Conservation (phyloP, 352 stramenopile genomes). For the Phytophthora cryptogea region DNA sequence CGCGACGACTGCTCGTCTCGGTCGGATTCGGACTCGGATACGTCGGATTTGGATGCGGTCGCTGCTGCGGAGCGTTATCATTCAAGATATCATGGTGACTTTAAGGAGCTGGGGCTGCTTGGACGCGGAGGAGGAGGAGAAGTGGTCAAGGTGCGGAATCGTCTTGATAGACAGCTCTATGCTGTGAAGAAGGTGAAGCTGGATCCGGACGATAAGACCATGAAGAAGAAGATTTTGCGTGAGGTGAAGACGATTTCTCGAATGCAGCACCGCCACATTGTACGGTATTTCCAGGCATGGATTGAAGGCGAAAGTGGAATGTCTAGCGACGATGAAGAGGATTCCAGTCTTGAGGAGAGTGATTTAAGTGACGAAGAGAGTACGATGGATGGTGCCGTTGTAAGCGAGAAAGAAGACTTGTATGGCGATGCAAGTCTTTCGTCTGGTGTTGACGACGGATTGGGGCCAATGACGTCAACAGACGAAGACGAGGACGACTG, state of each 20-base stretch:
- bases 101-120: slow-evolving; percentile 85
- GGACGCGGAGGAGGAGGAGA: slow-evolving; percentile 82
- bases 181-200: slow-evolving; percentile 89
- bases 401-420: slow-evolving; percentile 31
- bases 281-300: slow-evolving; percentile 93
- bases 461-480: slow-evolving; percentile 41
- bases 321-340: slow-evolving; percentile 52
- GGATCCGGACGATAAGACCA: slow-evolving; percentile 82
- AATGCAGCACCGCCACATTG: slow-evolving; percentile 97
- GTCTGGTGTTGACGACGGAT: slow-evolving; percentile 38
- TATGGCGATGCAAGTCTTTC: slow-evolving; percentile 47
- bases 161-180: slow-evolving; percentile 82
- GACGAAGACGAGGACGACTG: slow-evolving; percentile 83
- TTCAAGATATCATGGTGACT: slow-evolving; percentile 84
- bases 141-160: slow-evolving; percentile 85
- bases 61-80: slow-evolving; percentile 50
- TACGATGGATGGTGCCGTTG: background rate
- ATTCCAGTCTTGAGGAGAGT: slow-evolving; percentile 44
- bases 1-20: slow-evolving; percentile 26
- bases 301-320: slow-evolving; percentile 78
- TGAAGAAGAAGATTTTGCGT: slow-evolving; percentile 96
- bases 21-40: slow-evolving; percentile 49
- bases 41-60: slow-evolving; percentile 47
- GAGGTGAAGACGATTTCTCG: slow-evolving; percentile 97
- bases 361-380: slow-evolving; percentile 35